Evolutionary conservation across 2,329 filamentous ascomycete species (phyloP).

Genomic region (Exutisphaerella laricina): DNA sequence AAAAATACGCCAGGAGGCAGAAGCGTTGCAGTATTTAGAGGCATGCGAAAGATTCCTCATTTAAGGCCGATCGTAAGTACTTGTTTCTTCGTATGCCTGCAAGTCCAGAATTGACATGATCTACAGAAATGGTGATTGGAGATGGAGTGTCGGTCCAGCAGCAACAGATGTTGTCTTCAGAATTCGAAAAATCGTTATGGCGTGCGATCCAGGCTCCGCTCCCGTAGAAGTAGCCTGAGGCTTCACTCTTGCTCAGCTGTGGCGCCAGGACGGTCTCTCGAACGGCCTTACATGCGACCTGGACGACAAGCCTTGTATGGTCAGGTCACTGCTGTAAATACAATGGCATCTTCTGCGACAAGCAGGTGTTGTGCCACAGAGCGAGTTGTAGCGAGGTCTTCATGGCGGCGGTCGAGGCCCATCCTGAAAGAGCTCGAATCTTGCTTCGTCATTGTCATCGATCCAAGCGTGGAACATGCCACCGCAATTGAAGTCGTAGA

Average conservation of each 20-base stretch:
- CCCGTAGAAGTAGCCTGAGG: not conserved
- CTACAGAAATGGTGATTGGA: too few relatives aligned
- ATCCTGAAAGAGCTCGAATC: slow-evolving; percentile 26
- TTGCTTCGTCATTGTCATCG: slow-evolving; percentile 53
- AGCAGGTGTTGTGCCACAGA: too few relatives aligned
- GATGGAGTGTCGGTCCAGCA: not conserved
- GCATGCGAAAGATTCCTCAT: too few relatives aligned
- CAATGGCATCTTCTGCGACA: too few relatives aligned
- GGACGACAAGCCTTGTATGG: not conserved
- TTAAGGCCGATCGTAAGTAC: too few relatives aligned
- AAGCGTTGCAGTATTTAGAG: too few relatives aligned
- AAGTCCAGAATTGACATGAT: too few relatives aligned
- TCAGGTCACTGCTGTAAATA: too few relatives aligned
- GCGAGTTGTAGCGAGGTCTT: too few relatives aligned
- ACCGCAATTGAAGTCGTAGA: slow-evolving; percentile 78
- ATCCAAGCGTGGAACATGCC: slow-evolving; percentile 84
- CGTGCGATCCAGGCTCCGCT: not conserved
- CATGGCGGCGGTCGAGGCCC: slow-evolving; percentile 6
- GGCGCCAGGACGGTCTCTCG: not conserved
- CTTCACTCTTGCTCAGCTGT: not conserved
- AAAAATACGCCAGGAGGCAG: too few relatives aligned
- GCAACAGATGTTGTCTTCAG: not conserved
- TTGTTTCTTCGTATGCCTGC: too few relatives aligned
- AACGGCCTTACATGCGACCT: not conserved
- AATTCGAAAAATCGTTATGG: not conserved